Evolutionary conservation across 805 yeast genomes (phyloP).

Genomic region (Pichia californica): DNA sequence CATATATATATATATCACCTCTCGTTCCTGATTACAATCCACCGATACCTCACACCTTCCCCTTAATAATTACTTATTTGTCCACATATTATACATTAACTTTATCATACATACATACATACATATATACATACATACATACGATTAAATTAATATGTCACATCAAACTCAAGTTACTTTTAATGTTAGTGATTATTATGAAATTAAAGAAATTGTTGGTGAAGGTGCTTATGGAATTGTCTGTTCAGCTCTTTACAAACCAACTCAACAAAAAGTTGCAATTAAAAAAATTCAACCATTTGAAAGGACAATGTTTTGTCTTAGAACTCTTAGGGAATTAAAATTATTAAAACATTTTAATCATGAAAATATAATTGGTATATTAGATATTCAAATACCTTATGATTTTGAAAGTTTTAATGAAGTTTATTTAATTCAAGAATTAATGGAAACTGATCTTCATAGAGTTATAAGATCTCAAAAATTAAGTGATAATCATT

Average conservation of each 20-base stretch:
- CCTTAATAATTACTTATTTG: too few relatives aligned
- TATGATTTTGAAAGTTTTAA: constrained; percentile 64
- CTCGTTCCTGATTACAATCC: too few relatives aligned
- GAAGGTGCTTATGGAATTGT: constrained; percentile 97
- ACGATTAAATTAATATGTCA: neutral
- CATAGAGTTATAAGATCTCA: constrained; percentile 81
- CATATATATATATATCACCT: too few relatives aligned
- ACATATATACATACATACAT: too few relatives aligned
- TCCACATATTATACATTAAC: too few relatives aligned
- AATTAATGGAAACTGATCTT: constrained; percentile 81
- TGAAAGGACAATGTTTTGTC: constrained; percentile 80
- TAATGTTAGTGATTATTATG: constrained; percentile 83
- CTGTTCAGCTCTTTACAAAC: constrained; percentile 81
- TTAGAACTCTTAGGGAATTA: constrained; percentile 84
- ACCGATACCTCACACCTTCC: too few relatives aligned
- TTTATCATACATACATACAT: too few relatives aligned
- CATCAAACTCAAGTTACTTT: constrained; percentile 40
- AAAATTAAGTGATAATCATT: constrained; percentile 81
- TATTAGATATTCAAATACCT: constrained; percentile 86
- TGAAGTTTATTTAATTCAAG: constrained; percentile 86
- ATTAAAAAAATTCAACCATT: constrained; percentile 93
- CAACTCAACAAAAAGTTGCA: constrained; percentile 86
- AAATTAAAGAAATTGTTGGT: constrained; percentile 78
- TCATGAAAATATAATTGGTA: constrained; percentile 88
- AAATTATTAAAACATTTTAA: constrained; percentile 83